Evolutionary conservation across 1,284 basidiomycete genomes (phyloP), one percentile per base, ranked within the genome.

Genomic region (Ceratobasidium sp.): DNA sequence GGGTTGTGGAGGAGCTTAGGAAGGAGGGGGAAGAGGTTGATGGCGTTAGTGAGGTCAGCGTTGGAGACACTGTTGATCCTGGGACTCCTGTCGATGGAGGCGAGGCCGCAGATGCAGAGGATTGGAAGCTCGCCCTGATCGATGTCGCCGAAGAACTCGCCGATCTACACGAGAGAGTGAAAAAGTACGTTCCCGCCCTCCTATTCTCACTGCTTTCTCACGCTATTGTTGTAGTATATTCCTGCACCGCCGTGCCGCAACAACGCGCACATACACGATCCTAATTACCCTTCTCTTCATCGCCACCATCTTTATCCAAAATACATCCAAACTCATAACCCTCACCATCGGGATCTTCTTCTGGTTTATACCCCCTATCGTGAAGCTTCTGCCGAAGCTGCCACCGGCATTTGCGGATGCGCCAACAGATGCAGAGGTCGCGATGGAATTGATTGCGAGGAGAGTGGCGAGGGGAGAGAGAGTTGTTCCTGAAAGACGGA

Each of bases 361-460:
- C 54, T 70, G 66, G 66, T 70, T 70, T 41, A 28, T 70, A 7
- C 66, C 66, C 30, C 66, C 66, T 6, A 30, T 70, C 16, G 54
- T 49, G n/a, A 28, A n/a, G 41, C 54, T 23, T 9, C 21, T 70
- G 26, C 66, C 66, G 66, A 59, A 85, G 41, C 72, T 88, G 16
- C 87, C 87, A 16, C 81, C 83, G 4, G 80, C 83, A 2, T 83
- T 91, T 57, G 75, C 76, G 30, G 83, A 87, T 73, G 85, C 85
- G 6, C 89, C 89, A 0, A 91, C 88, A 5, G 89, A 91, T 77
- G 84, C 87, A 1, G 88, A 91, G 70, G 82, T 88, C 76, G 89
- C 90, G 0, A 90, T 91, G 87, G 85, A 89, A 41, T 78, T 91
- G 11, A 90, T 91, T 44, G 85, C 88, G 1, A 82, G 85, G 74